phyloP scores from a whole-genome alignment of 139 green algal genomes.

The Tetradesmus lagerheimii region DNA sequence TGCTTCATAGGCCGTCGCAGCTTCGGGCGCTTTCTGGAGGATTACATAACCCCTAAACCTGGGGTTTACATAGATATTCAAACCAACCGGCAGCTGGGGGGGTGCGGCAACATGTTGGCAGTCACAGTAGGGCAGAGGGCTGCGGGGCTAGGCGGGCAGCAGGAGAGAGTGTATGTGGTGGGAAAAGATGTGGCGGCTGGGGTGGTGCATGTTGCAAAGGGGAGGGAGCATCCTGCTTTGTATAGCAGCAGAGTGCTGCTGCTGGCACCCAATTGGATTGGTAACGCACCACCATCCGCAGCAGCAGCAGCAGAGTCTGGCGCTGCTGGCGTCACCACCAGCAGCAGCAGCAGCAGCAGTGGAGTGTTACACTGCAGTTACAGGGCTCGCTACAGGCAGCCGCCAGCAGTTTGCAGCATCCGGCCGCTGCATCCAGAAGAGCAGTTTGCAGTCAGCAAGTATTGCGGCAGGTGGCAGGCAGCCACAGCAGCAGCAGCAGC shows the following conservation, averaged over 20 bases:
- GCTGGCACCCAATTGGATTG: slow-evolving; percentile 69
- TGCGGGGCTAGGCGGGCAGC: slow-evolving; percentile 64
- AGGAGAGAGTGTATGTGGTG: slow-evolving; percentile 72
- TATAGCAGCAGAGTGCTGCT: slow-evolving; percentile 60
- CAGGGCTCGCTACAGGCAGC: slow-evolving; percentile 73
- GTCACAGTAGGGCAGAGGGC: slow-evolving; percentile 85
- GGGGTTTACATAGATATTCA: slow-evolving; percentile 71
- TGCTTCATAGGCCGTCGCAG: slow-evolving; percentile 88
- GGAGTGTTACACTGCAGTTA: slow-evolving; percentile 44
- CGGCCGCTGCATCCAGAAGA: background rate
- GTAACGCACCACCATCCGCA: background rate
- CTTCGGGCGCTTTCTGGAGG: slow-evolving; percentile 82
- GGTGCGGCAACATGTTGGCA: slow-evolving; percentile 69
- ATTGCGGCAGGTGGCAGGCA: background rate
- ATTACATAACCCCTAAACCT: slow-evolving; percentile 71
- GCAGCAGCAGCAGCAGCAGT: background rate
- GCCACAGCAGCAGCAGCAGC: background rate
- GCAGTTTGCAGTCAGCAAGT: background rate
- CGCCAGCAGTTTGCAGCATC: slow-evolving; percentile 46
- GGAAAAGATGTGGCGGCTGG: slow-evolving; percentile 74
- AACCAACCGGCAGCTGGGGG: slow-evolving; percentile 54
- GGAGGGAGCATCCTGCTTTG: slow-evolving; percentile 74
- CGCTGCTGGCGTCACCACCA: background rate
- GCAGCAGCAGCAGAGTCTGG: background rate
- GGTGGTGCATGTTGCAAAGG: slow-evolving; percentile 68